Evolutionary conservation across 2,329 filamentous ascomycete genomes (phyloP), one percentile per base, ranked within the genome.

Genomic region (Nemania sp.): DNA sequence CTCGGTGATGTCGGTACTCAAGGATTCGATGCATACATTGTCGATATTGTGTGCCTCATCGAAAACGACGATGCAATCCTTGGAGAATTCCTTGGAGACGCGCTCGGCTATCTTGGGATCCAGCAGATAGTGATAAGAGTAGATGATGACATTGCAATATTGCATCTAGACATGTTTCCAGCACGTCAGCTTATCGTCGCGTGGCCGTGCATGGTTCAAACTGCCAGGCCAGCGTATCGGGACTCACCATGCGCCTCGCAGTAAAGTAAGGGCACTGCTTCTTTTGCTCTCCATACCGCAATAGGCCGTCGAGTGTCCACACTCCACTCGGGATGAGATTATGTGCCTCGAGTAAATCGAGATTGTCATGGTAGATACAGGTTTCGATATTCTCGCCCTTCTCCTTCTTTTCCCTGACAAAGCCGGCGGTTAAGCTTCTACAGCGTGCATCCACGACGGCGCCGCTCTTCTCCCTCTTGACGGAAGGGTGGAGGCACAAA

Each of bases 31-130:
- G 74, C 96, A 99, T 60, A 99, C 95, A 73, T 99, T 99, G 82
- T 99, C 95, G 69, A 99, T 99, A 72, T 99, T 99, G 79, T 99
- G 95, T 13, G 95, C 95, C 76, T 99, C 95, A 72, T 99, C 95
- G 67, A 99, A 99, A 2, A 99, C 95, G 18, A 99, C 91, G 54
- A 99, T 99, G 74, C 93, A 97, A 75, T 99, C 96, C 69, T 97
- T 97, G 0, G 95, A 97, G 11, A 99, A 85, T 71, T 99, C 95
- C 75, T 90, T 92, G 0, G 95, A 98, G 1, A 98, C 93, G 59
- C 94, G 79, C 73, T 99, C 95, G 12, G 95, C 95, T 70, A 99
- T 99, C 75, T 99, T 99, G 2, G 95, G 95, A 71, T 99, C 96
- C 15, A 99, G 85, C 2, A 99, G 85, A 72, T 99, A 99, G 76